phyloP scores from a whole-genome alignment of 2,329 filamentous ascomycete species.

The Lasiodiplodia sp. region DNA sequence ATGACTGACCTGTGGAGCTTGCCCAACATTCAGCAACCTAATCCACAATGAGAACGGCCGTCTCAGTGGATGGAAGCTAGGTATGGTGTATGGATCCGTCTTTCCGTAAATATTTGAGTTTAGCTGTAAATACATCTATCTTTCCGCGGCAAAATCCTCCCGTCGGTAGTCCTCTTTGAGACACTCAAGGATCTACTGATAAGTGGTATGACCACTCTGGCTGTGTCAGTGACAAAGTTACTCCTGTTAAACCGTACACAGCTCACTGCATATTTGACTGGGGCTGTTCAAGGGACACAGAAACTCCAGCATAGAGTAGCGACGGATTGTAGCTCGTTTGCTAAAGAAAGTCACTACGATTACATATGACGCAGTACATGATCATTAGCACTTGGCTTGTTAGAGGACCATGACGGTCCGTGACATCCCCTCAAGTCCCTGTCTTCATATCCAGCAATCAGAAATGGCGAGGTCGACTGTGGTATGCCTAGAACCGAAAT shows the following conservation, averaged over 20 bases:
- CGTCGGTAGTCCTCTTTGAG: not conserved
- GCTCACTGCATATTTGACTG: not conserved
- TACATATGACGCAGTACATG: not conserved
- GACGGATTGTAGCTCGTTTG: not conserved
- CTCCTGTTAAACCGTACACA: not conserved
- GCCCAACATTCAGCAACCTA: not conserved
- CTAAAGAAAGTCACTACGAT: not conserved
- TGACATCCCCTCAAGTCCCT: not conserved
- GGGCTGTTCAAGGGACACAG: not conserved
- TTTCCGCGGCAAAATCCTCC: not conserved
- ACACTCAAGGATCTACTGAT: not conserved
- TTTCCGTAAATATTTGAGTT: conserved; percentile 7
- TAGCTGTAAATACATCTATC: conserved; percentile 3
- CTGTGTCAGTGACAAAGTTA: not conserved
- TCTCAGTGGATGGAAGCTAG: not conserved
- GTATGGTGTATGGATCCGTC: not conserved
- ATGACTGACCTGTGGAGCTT: not conserved
- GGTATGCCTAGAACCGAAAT: not conserved
- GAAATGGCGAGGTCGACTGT: not conserved
- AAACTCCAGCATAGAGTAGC: not conserved
- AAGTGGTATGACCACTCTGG: not conserved
- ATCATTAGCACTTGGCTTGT: not conserved
- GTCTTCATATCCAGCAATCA: not conserved
- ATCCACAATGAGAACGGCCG: not conserved
- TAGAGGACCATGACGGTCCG: not conserved